Evolutionary conservation across 2,329 filamentous ascomycete genomes (phyloP).

Genomic region (Cladophialophora chaetospira): DNA sequence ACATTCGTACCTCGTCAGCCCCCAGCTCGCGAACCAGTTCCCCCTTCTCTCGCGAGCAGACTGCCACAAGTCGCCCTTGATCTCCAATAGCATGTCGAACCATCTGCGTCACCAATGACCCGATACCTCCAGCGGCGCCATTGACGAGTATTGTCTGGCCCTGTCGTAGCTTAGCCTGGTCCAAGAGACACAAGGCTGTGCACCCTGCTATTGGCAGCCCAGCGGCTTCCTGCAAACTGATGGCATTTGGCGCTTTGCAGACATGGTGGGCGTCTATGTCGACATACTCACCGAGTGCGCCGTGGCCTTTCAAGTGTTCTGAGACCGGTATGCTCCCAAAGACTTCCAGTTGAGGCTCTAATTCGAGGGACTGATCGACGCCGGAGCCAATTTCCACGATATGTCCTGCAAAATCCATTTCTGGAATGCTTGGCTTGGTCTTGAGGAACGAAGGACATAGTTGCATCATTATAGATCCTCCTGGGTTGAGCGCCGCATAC

Average conservation of each 20-base stretch:
- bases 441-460: constrained; percentile 5
- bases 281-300: constrained; percentile 1
- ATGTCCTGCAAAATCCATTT: constrained; percentile 12
- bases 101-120: constrained; percentile 6
- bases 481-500: constrained; percentile 8
- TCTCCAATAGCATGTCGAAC: background rate
- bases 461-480: constrained; percentile 9
- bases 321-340: constrained; percentile 10
- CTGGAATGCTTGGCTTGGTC: constrained; percentile 6
- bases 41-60: constrained; percentile 2
- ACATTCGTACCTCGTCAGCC: constrained; percentile 8
- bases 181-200: background rate
- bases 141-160: constrained; percentile 1
- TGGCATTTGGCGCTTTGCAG: background rate
- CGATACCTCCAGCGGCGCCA: constrained; percentile 9
- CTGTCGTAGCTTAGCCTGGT: background rate
- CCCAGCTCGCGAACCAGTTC: background rate
- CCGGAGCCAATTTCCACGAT: background rate
- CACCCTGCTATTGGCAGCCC: constrained; percentile 5
- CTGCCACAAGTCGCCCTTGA: background rate
- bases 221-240: background rate
- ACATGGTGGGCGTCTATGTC: background rate
- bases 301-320: background rate
- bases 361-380: background rate
- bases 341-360: background rate